Evolutionary conservation across 2,329 filamentous ascomycete genomes (phyloP), one percentile per base, ranked within the genome.

Genomic region (Claviceps sp.): DNA sequence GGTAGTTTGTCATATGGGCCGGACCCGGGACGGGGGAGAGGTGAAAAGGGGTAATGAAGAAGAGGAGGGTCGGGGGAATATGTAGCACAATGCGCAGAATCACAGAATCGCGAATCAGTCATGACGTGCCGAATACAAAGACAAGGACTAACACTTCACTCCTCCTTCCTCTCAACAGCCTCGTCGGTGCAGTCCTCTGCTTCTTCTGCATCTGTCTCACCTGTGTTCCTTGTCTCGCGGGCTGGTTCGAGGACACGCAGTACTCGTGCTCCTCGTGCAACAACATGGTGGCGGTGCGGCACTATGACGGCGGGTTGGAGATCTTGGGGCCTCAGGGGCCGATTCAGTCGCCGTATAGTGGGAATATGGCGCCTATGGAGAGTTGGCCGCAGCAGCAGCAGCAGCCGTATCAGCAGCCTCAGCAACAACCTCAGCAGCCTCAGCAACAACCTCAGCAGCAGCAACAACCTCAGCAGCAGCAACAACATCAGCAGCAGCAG

Each of bases 191-290:
- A 37, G 39, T 64, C 20, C 61, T 63, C 56, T 65, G 62, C 49
- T 52, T 66, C 17, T 40, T 66, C 47, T 66, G 63, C 55, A 52
- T 65, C 52, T 66, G 60, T 49, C 56, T 65, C 5, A 54, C 64
- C 9, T 65, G 62, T 50, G 50, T 67, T 14, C 64, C 64, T 6
- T 66, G 64, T 52, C 49, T 62, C 14, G 61, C 61, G 3, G 55
- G 58, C 37, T 66, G 64, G 65, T 66, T 62, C 50, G 63, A 66
- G 54, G 56, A 64, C 34, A 59, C 54, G 6, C 50, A 62, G 52
- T 64, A 60, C 55, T 59, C 51, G 45, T 67, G 65, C 59, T 55
- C 56, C 8, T 38, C 51, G 22, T 67, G 65, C 59, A 55, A 58
- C 42, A 61, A 61, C 47, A 57, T 58, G 52, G 59, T 67, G 4